Conservation (phyloP, 2,329 filamentous ascomycete genomes). For the Calonectria hawksworthii region DNA sequence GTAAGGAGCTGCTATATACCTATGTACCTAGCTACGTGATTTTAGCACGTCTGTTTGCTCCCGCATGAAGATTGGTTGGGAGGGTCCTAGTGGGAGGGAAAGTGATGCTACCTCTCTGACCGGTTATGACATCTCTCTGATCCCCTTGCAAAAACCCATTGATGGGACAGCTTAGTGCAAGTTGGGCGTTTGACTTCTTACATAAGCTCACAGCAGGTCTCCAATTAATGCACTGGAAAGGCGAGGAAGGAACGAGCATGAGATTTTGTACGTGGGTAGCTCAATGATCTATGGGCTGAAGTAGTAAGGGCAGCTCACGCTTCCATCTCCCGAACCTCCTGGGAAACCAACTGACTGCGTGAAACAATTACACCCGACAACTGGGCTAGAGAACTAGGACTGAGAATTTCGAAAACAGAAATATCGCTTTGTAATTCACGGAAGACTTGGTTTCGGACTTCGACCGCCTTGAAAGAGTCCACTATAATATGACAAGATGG, state of each 20-base stretch:
- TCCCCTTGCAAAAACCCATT: too few species aligned
- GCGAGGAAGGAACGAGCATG: background rate
- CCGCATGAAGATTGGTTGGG: too few species aligned
- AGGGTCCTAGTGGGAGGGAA: too few species aligned
- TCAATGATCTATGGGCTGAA: background rate
- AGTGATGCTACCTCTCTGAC: too few species aligned
- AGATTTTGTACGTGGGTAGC: background rate
- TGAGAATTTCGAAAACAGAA: background rate
- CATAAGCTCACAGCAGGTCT: too few species aligned
- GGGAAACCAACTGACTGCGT: background rate
- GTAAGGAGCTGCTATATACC: too few species aligned
- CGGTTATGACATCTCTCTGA: too few species aligned
- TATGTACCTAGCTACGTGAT: too few species aligned
- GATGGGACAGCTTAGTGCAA: too few species aligned
- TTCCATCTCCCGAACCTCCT: background rate
- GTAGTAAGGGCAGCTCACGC: background rate
- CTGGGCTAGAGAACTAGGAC: background rate
- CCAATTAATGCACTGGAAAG: too few species aligned
- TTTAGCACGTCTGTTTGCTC: too few species aligned
- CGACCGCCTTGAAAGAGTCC: background rate
- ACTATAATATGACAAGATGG: background rate
- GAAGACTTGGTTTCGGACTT: background rate
- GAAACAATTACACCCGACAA: background rate
- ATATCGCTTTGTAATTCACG: background rate
- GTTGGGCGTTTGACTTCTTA: too few species aligned